Base-by-base conservation (phyloP, 2,329 filamentous ascomycete genomes). In the Fulvia fulva region DNA sequence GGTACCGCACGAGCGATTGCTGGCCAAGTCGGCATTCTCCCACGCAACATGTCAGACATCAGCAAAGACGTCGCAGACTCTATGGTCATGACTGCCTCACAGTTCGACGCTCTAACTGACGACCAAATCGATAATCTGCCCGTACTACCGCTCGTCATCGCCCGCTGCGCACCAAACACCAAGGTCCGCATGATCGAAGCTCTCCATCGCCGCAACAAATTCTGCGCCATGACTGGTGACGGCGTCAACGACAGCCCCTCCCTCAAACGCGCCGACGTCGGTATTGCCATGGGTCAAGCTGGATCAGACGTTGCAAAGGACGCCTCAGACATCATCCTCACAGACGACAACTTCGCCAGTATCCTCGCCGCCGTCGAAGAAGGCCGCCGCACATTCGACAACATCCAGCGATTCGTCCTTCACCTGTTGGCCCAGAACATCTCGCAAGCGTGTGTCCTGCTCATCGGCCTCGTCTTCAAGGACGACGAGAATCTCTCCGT, bases 371-470 rank as follows among this genome's bases (percentile, higher is more conserved):
- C 90, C 5, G 90, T 94, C 63, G 87, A 89, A 65, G 89, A 94
- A 75, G 90, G 90, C 16, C 84, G 90, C 14, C 83, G 90, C 65
- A 91, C 93, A 80, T 93, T 92, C 70, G 89, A 93, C 74, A 94
- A 94, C 69, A 91, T 94, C 63, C 89, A 94, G 69, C 93, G 93
- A 68, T 94, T 94, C 68, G 86, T 94, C 46, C 80, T 94, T 44
- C 67, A 97, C 91, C 0, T 99, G 96, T 77, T 95, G 96, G 78
- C 85, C 96, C 63, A 97, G 91, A 77, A 99, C 92, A 59, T 97
- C 90, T 90, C 89, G 32, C 88, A 95, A 70, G 91, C 92, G 7
- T 86, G 89, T 61, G 86, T 90, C 0, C 80, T 96, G 16, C 84
- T 96, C 25, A 86, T 91, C 41, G 91, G 91, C 54, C 83, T 96